Evolutionary conservation across 495 filamentous ascomycete genomes (phyloP).

Genomic region (Aspergillus bridgeri): DNA sequence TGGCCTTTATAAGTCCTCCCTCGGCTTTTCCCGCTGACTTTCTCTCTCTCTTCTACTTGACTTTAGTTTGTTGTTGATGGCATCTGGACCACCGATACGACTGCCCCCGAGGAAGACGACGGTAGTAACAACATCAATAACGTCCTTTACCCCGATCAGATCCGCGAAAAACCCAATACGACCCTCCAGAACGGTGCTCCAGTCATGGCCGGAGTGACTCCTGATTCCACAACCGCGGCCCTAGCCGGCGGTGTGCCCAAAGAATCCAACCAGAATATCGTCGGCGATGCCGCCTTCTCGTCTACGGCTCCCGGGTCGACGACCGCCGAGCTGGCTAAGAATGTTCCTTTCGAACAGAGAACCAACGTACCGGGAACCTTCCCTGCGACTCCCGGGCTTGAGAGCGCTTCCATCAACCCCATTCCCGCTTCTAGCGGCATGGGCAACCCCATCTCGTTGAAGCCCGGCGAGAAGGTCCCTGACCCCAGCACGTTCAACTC

Average conservation of each 20-base stretch:
- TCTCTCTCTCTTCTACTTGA: neutral
- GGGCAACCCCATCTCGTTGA: slow-evolving; percentile 73
- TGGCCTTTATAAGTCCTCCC: slow-evolving; percentile 23
- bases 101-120: slow-evolving; percentile 75
- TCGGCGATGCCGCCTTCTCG: slow-evolving; percentile 18
- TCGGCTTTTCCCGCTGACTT: slow-evolving; percentile 15
- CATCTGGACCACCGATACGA: slow-evolving; percentile 76
- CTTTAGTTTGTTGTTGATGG: slow-evolving; percentile 88
- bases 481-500: slow-evolving; percentile 47
- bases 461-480: slow-evolving; percentile 78
- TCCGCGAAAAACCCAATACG: slow-evolving; percentile 46
- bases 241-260: slow-evolving; percentile 67
- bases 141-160: slow-evolving; percentile 71
- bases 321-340: slow-evolving; percentile 60
- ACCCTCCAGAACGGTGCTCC: slow-evolving; percentile 31
- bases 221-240: slow-evolving; percentile 69
- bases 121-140: slow-evolving; percentile 80
- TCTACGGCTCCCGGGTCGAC: slow-evolving; percentile 59
- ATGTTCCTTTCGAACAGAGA: slow-evolving; percentile 57
- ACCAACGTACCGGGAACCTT: slow-evolving; percentile 69
- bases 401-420: slow-evolving; percentile 50
- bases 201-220: slow-evolving; percentile 66
- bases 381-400: slow-evolving; percentile 64
- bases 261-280: slow-evolving; percentile 35
- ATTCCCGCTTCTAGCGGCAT: slow-evolving; percentile 70